These are phyloP conservation scores for Agaricus sinodeliciosus DNA, from an alignment of 768 basidiomycete species.

Conservation along the genomic window DNA sequence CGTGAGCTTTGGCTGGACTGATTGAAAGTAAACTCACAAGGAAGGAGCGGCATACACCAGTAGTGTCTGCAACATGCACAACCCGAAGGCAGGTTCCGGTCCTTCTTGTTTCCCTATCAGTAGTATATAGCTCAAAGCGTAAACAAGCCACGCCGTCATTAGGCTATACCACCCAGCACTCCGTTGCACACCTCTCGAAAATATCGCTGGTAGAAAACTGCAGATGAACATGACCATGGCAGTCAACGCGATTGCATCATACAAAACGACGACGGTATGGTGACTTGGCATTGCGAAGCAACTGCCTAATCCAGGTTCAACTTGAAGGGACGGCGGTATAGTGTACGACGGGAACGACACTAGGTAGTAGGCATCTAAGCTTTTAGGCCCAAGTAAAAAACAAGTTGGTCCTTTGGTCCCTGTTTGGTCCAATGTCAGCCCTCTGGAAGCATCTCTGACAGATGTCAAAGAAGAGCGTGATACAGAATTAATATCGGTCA, in stretches of 20 bases:
- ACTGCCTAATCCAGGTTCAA: background rate
- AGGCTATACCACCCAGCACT: constrained; percentile 6
- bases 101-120: constrained; percentile 8
- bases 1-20: background rate
- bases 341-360: too few species aligned
- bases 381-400: too few species aligned
- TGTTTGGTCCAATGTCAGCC: too few species aligned
- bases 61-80: background rate
- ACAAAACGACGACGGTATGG: constrained; percentile 8
- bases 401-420: too few species aligned
- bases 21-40: background rate
- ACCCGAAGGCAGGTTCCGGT: background rate
- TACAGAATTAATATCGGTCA: too few species aligned
- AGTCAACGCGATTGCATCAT: background rate
- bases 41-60: constrained; percentile 6
- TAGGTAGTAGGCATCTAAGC: too few species aligned
- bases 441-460: too few species aligned
- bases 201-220: constrained; percentile 7
- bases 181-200: constrained; percentile 3
- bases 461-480: too few species aligned
- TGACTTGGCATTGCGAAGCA: background rate
- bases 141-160: constrained; percentile 7
- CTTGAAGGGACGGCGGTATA: background rate
- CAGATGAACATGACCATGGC: background rate
- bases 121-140: background rate